Evolutionary conservation across 2,329 filamentous ascomycete species (phyloP).

Genomic region (Stemphylium beticola): DNA sequence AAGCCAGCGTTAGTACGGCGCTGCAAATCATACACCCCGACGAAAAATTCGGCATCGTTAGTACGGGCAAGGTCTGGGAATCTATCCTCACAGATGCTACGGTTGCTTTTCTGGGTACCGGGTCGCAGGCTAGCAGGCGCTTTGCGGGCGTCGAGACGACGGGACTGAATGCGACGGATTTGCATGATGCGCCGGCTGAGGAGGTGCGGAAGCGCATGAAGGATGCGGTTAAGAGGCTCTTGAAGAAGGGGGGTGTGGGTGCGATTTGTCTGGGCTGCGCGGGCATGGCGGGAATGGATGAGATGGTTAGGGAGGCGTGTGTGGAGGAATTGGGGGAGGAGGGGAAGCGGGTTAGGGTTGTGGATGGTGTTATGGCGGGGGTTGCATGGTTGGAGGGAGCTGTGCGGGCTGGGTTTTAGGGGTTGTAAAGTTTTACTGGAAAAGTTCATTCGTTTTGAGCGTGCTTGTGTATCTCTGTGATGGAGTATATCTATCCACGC

Average conservation of each 20-base stretch:
- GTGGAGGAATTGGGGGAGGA: slow-evolving; percentile 67
- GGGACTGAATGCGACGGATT: slow-evolving; percentile 77
- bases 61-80: slow-evolving; percentile 86
- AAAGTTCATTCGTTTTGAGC: neutral
- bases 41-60: slow-evolving; percentile 82
- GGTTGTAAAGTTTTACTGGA: neutral
- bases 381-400: slow-evolving; percentile 66
- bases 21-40: slow-evolving; percentile 60
- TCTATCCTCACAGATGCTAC: slow-evolving; percentile 72
- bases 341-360: slow-evolving; percentile 67
- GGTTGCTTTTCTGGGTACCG: slow-evolving; percentile 64
- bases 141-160: slow-evolving; percentile 86
- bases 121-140: slow-evolving; percentile 48
- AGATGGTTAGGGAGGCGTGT: slow-evolving; percentile 74
- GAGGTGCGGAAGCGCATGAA: slow-evolving; percentile 71
- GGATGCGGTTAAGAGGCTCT: slow-evolving; percentile 70
- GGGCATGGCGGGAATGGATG: slow-evolving; percentile 86
- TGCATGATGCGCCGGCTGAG: slow-evolving; percentile 71
- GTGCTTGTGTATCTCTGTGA: neutral
- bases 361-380: slow-evolving; percentile 81
- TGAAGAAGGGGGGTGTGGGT: slow-evolving; percentile 63
- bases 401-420: slow-evolving; percentile 45
- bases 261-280: slow-evolving; percentile 87
- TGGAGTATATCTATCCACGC: neutral
- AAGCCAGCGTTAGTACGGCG: slow-evolving; percentile 74